Conservation (phyloP, 164 flowering plant species). For the Cinnamomum micranthum region DNA sequence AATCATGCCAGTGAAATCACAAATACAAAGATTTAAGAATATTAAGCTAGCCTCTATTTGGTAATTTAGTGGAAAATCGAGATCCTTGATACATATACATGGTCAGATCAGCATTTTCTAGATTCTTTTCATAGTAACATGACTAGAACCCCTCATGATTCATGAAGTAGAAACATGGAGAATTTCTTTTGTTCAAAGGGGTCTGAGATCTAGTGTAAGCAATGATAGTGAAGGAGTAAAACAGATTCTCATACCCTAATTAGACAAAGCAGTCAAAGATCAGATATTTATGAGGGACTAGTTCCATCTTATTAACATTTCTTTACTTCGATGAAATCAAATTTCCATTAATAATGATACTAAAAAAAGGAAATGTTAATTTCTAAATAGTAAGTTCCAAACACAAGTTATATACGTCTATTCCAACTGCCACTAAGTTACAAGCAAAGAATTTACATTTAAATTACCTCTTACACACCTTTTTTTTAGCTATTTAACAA, state of each 20-base stretch:
- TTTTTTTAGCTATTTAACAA: background rate
- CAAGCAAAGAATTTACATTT: background rate
- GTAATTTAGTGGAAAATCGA: background rate
- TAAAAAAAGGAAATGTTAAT: background rate
- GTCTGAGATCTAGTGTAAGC: background rate
- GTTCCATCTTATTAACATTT: background rate
- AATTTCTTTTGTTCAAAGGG: background rate
- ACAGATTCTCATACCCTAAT: background rate
- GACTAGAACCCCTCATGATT: background rate
- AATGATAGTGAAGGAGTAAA: too few relatives aligned
- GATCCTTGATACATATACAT: background rate
- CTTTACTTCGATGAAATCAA: background rate
- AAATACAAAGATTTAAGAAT: too few relatives aligned
- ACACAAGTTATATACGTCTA: background rate
- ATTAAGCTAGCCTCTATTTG: too few relatives aligned
- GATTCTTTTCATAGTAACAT: too few relatives aligned
- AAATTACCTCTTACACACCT: background rate
- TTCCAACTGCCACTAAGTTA: background rate
- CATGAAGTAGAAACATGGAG: background rate
- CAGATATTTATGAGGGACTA: background rate
- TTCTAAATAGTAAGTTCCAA: background rate
- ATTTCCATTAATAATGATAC: background rate
- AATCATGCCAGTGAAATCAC: too few relatives aligned
- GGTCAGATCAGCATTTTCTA: background rate
- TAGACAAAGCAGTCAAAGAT: too few relatives aligned